Base-by-base conservation (phyloP, 352 stramenopile genomes). In the Phytophthora foliorum region DNA sequence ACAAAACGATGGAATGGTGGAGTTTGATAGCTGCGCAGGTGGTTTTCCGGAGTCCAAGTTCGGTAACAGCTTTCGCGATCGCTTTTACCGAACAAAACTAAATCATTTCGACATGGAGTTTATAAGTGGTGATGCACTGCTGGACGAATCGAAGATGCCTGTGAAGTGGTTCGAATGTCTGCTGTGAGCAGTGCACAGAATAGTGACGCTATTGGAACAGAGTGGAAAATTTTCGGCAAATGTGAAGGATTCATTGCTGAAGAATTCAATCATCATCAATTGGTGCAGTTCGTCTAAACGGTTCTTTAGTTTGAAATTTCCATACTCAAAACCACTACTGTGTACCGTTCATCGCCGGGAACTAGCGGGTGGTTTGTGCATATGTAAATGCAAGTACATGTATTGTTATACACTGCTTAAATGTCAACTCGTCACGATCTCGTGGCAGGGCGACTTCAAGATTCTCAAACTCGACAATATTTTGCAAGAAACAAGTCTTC, bases 91-190 rank as follows among this genome's bases (percentile, higher is more conserved):
- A 34, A 76, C 78, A 6, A 77, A 78, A 45, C 57, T 88, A 22
- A 90, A 88, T 59, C 78, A 89, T 49, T 57, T 70, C 7, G 78
- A 89, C 42, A 80, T 71, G 38, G 57, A 73, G n/a, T 81, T 88
- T 49, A 53, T 70, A 21, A 70, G 72, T 58, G 77, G 77, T 22
- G 81, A 88, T 38, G 72, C 72, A 0, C 42, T 74, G 17, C 59
- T 77, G 21, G 57, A 81, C 36, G 62, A 72, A 6, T 38, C 73
- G 13, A 72, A 84, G 53, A 88, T 81, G 68, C 81, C 81, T 0
- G 48, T 75, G 4, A 87, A 87, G 51, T 89, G 81, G 81, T 81
- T 88, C 34, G 74, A 85, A 54, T 89, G 81, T 49, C 24, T 81
- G 17, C 53, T 88, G 13, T 84, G 76, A 25, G 8, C 4, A 34